These are phyloP conservation scores for Phytopythium boreale DNA, from an alignment of 352 stramenopile genomes.

Conservation along the genomic window DNA sequence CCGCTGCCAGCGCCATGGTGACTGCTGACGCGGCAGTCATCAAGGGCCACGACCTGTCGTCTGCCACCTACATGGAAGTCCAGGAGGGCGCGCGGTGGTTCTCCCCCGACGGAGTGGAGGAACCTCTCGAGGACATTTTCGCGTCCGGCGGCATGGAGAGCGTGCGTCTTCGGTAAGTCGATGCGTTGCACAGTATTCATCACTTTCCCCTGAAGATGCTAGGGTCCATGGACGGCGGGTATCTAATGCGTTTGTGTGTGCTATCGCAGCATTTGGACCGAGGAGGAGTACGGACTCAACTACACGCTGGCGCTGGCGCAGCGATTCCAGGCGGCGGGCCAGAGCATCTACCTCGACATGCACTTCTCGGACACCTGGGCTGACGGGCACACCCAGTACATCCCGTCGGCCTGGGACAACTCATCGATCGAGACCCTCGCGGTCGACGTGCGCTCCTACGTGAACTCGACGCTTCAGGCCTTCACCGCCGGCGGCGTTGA, in stretches of 20 bases:
- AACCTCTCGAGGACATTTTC: constrained; percentile 26
- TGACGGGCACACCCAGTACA: constrained; percentile 18
- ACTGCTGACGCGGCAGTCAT: constrained; percentile 10
- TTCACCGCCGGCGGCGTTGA: constrained; percentile 29
- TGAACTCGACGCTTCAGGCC: constrained; percentile 24
- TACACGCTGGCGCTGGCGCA: constrained; percentile 26
- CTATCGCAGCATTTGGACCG: constrained; percentile 18
- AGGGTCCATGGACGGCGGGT: too few relatives aligned
- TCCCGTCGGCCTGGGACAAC: constrained; percentile 18
- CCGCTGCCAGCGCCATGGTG: not conserved
- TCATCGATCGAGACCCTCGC: constrained; percentile 19
- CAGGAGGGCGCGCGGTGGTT: constrained; percentile 20
- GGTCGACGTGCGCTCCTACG: constrained; percentile 17
- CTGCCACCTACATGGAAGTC: constrained; percentile 21
- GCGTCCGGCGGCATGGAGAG: constrained; percentile 29
- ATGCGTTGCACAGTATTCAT: too few relatives aligned
- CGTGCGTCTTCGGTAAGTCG: constrained; percentile 5
- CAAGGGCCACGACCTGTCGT: constrained; percentile 33
- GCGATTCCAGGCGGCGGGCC: constrained; percentile 20
- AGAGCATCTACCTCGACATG: constrained; percentile 33
- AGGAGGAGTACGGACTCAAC: constrained; percentile 16
- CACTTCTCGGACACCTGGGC: constrained; percentile 37
- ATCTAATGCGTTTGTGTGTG: not conserved
- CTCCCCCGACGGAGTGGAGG: constrained; percentile 8
- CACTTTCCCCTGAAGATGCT: too few relatives aligned